These are phyloP conservation scores for Phlyctochytrium arcticum DNA, from an alignment of 192 early-diverging fungal genomes.

Conservation along the genomic window DNA sequence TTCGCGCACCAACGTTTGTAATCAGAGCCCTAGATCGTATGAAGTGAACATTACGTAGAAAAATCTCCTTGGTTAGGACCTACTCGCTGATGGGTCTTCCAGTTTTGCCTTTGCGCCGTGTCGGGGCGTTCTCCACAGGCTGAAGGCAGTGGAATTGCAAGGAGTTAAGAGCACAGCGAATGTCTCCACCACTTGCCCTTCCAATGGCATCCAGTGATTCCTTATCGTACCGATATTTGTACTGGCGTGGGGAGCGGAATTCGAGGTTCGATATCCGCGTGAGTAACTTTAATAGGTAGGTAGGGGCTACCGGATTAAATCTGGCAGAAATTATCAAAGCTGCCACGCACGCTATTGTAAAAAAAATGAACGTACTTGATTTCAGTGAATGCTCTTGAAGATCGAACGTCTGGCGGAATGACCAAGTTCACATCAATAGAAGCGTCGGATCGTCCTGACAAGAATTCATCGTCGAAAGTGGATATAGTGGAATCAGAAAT, in stretches of 20 bases:
- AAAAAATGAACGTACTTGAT: slow-evolving; percentile 28
- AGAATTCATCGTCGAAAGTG: background rate
- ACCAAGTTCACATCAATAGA: slow-evolving; percentile 5
- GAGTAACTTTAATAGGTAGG: slow-evolving; percentile 30
- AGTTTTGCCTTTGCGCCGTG: no score
- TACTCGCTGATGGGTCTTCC: no score
- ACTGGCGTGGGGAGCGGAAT: slow-evolving; percentile 3
- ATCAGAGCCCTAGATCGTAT: no score
- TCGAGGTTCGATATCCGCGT: slow-evolving; percentile 23
- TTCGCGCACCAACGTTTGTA: slow-evolving; percentile 32
- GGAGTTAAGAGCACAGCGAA: slow-evolving; percentile 42
- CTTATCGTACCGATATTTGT: slow-evolving; percentile 3
- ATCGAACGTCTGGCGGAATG: slow-evolving; percentile 31
- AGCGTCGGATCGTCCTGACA: background rate
- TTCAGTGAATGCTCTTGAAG: slow-evolving; percentile 6
- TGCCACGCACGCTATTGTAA: background rate
- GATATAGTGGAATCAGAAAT: slow-evolving; percentile 23
- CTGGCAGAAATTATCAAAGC: slow-evolving; percentile 16
- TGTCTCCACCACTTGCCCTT: slow-evolving; percentile 33
- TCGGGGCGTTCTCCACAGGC: no score
- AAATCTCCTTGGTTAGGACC: no score
- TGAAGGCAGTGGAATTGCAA: slow-evolving; percentile 42
- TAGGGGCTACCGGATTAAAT: slow-evolving; percentile 39
- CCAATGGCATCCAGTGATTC: slow-evolving; percentile 26
- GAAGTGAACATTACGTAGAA: no score